Evolutionary conservation across 2,329 filamentous ascomycete genomes (phyloP).

Genomic region (Alternaria postmessia): DNA sequence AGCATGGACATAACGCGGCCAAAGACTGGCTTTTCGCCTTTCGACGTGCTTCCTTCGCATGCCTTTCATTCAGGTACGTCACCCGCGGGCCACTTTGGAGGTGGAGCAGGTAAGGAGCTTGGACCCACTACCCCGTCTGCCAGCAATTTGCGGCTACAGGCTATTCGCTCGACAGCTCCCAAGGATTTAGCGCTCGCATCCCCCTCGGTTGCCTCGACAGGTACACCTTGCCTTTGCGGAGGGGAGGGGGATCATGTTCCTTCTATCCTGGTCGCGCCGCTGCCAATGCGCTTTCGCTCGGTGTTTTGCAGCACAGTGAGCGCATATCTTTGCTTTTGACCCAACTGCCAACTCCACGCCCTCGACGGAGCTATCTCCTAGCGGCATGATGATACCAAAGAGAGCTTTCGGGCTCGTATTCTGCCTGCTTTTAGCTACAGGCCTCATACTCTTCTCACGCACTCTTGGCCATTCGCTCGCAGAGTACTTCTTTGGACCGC

Average conservation of each 20-base stretch:
- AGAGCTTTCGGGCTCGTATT: slow-evolving; percentile 28
- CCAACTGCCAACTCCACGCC: background rate
- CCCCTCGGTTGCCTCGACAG: slow-evolving; percentile 14
- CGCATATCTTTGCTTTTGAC: slow-evolving; percentile 11
- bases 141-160: slow-evolving; percentile 13
- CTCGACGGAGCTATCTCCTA: slow-evolving; percentile 5
- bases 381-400: slow-evolving; percentile 34
- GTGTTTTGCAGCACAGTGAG: slow-evolving; percentile 1
- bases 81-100: slow-evolving; percentile 4
- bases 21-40: slow-evolving; percentile 8
- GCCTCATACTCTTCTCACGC: slow-evolving; percentile 29
- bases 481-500: slow-evolving; percentile 24
- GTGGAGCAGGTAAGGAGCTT: slow-evolving; percentile 14
- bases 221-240: slow-evolving; percentile 11
- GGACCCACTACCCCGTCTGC: slow-evolving; percentile 14
- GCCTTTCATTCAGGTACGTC: slow-evolving; percentile 26
- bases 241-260: slow-evolving; percentile 1
- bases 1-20: slow-evolving; percentile 16
- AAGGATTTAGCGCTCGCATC: slow-evolving; percentile 17
- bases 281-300: slow-evolving; percentile 10
- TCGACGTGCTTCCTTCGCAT: slow-evolving; percentile 10
- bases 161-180: background rate
- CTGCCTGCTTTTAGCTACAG: slow-evolving; percentile 16
- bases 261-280: slow-evolving; percentile 7
- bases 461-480: slow-evolving; percentile 28